Base-by-base conservation (phyloP, 83 land plant genomes). In the Diphasiastrum complanatum region DNA sequence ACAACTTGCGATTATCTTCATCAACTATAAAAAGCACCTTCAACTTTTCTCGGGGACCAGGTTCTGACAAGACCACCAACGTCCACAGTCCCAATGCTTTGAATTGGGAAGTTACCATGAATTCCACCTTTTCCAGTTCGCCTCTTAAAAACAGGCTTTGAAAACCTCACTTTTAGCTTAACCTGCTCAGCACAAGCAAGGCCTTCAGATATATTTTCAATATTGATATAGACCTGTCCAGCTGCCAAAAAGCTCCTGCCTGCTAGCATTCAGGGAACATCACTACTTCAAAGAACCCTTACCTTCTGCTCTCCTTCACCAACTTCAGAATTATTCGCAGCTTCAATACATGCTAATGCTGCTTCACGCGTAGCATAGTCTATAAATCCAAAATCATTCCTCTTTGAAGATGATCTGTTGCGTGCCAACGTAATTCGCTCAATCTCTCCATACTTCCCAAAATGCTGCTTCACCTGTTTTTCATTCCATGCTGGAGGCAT, bases 361-460 rank as follows among this genome's bases (percentile, higher is more conserved):
- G 81, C 77, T 63, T 92, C 95, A 52, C 90, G 97, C 6, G 83
- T 64, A 18, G 76, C 78, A 74, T 83, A 92, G 10, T 86, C 79
- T 5, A 92, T 82, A 72, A 92, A 92, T 4, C 91, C 97, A 79
- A 81, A 92, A 67, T 92, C 97, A 40, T 80, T 84, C 52, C 97
- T 76, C 72, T 79, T 85, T 1, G 97, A 83, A 10, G 95, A 75
- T 45, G 84, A 87, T 83, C 79, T 83, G 52, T 92, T 87, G 6
- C 90, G 83, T 3, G 91, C 97, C 50, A 92, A 80, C 29, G 85
- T 85, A 61, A 92, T 67, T 49, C 84, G 86, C 46, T 83, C 90
- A 66, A 92, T 76, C 36, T 70, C 75, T 16, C 95, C 95, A 79
- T 63, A 85, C 55, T 70, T 80, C 71, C 80, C 78, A 28, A 92